Conservation (phyloP, 1,139 yeast species). For the Magnusiomyces magnusii region DNA sequence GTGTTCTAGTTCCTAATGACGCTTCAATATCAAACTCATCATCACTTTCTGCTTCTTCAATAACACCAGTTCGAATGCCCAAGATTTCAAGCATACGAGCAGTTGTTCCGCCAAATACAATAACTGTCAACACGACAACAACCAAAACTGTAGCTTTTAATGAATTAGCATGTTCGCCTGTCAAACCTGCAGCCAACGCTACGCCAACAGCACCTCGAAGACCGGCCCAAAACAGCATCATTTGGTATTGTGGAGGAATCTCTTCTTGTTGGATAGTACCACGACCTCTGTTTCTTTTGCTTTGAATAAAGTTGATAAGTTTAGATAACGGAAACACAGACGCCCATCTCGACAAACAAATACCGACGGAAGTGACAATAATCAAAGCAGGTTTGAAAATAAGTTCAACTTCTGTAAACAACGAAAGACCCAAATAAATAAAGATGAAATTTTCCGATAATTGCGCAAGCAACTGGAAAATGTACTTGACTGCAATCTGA, state of each 20-base stretch:
- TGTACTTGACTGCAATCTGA: slow-evolving; percentile 91
- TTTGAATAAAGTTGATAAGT: slow-evolving; percentile 70
- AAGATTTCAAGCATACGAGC: slow-evolving; percentile 96
- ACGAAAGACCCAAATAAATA: slow-evolving; percentile 85
- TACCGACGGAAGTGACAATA: slow-evolving; percentile 80
- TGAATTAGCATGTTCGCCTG: slow-evolving; percentile 88
- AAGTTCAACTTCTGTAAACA: slow-evolving; percentile 92
- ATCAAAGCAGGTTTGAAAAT: slow-evolving; percentile 91
- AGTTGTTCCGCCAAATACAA: slow-evolving; percentile 96
- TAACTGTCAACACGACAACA: slow-evolving; percentile 93
- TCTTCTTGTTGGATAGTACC: slow-evolving; percentile 56
- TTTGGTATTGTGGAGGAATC: slow-evolving; percentile 90
- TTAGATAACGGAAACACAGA: slow-evolving; percentile 93
- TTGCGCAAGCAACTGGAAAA: slow-evolving; percentile 90
- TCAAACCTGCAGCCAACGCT: slow-evolving; percentile 95
- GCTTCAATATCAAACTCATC: slow-evolving; percentile 95
- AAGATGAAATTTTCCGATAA: slow-evolving; percentile 94
- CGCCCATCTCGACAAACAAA: slow-evolving; percentile 94
- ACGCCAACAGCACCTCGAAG: slow-evolving; percentile 99
- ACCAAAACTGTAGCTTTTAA: slow-evolving; percentile 90
- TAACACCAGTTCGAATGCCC: slow-evolving; percentile 86
- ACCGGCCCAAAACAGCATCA: slow-evolving; percentile 99
- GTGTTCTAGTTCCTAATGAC: slow-evolving; percentile 31
- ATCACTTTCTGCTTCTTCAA: slow-evolving; percentile 75
- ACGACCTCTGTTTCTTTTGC: slow-evolving; percentile 38